Percentiles rank a stretch among this genome's conserved stretches.
phyloP scores from a whole-genome alignment of 192 early-diverging fungal genomes.

The Pilaira anomala region DNA sequence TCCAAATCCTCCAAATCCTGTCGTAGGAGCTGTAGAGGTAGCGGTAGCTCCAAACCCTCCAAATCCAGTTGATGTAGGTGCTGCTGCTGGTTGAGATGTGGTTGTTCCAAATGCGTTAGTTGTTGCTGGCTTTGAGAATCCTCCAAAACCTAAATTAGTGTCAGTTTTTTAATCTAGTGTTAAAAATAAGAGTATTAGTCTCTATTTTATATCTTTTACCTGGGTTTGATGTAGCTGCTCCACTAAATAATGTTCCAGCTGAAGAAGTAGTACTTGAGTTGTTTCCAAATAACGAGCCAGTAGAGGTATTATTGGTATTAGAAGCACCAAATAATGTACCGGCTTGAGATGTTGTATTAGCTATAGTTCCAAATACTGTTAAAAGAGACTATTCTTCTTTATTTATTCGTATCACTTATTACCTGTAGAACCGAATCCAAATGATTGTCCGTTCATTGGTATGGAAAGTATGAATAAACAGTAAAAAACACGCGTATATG shows the following conservation, averaged over 20 bases:
- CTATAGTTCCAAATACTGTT: not conserved
- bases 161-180: not conserved
- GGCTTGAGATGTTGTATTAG: not conserved
- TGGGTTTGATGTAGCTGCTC: not conserved
- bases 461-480: not conserved
- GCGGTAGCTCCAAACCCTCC: not conserved
- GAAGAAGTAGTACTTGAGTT: not conserved
- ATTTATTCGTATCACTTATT: too few species aligned
- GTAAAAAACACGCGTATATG: too few species aligned
- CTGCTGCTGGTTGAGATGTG: not conserved
- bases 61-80: not conserved
- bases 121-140: not conserved
- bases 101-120: constrained; percentile 5
- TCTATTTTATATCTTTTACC: not conserved
- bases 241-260: constrained; percentile 18
- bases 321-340: constrained; percentile 16
- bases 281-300: constrained; percentile 14
- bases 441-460: not conserved
- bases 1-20: not conserved
- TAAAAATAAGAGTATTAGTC: not conserved
- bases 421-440: constrained; percentile 16
- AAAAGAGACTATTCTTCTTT: not conserved
- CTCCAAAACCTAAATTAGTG: not conserved
- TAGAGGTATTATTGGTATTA: not conserved
- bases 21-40: not conserved